These are phyloP conservation scores for Flaveria robusta DNA, from an alignment of 129 eudicot species.

Conservation along the genomic window DNA sequence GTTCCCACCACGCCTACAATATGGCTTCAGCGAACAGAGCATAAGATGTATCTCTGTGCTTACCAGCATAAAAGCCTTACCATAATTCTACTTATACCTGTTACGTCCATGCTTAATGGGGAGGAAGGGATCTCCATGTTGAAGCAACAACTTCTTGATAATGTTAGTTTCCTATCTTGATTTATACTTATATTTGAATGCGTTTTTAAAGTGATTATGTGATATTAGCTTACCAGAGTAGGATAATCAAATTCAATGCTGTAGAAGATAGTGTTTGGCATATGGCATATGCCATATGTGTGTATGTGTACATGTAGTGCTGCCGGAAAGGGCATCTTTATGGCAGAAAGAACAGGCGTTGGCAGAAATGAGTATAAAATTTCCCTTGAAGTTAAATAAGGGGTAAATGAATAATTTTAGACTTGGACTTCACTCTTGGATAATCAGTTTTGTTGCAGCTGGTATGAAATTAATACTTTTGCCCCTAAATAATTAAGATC, in stretches of 20 bases:
- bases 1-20: slow-evolving; percentile 64
- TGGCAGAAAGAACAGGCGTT: neutral
- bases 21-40: slow-evolving; percentile 84
- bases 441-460: no score
- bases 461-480: no score
- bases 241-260: neutral
- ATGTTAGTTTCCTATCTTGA: slow-evolving; percentile 43
- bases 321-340: neutral
- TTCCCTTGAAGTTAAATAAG: neutral
- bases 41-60: slow-evolving; percentile 77
- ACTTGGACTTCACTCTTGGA: no score
- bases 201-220: neutral
- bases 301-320: neutral
- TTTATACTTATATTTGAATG: neutral
- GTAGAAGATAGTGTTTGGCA: slow-evolving; percentile 2
- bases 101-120: slow-evolving; percentile 59
- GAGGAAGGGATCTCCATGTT: slow-evolving; percentile 73
- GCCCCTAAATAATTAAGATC: no score
- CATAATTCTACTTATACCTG: slow-evolving; percentile 74
- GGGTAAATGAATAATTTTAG: no score
- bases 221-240: neutral
- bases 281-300: no score
- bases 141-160: slow-evolving; percentile 73
- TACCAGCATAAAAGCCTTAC: slow-evolving; percentile 87
- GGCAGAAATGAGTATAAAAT: neutral